Conservation (phyloP, 2,329 filamentous ascomycete genomes). For the Hypoxylon sp. region DNA sequence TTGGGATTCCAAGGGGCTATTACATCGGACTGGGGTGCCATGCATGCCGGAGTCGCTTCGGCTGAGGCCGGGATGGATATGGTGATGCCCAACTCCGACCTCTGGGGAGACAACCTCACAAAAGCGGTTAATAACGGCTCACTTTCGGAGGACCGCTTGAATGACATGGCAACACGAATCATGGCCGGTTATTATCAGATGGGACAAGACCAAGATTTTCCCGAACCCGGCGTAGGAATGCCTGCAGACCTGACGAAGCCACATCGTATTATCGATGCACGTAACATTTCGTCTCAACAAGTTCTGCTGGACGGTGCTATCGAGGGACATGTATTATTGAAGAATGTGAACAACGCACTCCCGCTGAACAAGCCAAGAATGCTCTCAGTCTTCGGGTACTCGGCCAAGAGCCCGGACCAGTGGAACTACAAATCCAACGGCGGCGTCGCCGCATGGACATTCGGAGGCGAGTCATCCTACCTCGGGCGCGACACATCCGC, state of each 20-base stretch:
- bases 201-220: constrained; percentile 64
- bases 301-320: constrained; percentile 68
- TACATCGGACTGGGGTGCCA: constrained; percentile 68
- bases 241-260: constrained; percentile 62
- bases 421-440: constrained; percentile 58
- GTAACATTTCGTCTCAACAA: constrained; percentile 60
- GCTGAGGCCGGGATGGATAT: constrained; percentile 66
- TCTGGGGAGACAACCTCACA: constrained; percentile 64
- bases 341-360: constrained; percentile 68
- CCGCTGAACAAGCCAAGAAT: constrained; percentile 65
- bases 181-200: constrained; percentile 70
- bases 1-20: constrained; percentile 64
- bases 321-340: constrained; percentile 74
- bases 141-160: constrained; percentile 66
- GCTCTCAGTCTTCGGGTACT: constrained; percentile 74
- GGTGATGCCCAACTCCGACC: constrained; percentile 65
- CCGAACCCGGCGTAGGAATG: constrained; percentile 65
- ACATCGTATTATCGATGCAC: constrained; percentile 67
- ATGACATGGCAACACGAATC: constrained; percentile 71
- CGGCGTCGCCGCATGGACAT: constrained; percentile 55
- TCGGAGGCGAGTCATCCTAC: constrained; percentile 58
- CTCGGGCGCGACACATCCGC: constrained; percentile 48
- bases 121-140: constrained; percentile 72
- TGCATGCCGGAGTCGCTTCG: constrained; percentile 67
- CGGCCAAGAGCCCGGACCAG: constrained; percentile 62